These are phyloP conservation scores for Boletus edulis DNA, from an alignment of 768 basidiomycete species.

Conservation along the genomic window DNA sequence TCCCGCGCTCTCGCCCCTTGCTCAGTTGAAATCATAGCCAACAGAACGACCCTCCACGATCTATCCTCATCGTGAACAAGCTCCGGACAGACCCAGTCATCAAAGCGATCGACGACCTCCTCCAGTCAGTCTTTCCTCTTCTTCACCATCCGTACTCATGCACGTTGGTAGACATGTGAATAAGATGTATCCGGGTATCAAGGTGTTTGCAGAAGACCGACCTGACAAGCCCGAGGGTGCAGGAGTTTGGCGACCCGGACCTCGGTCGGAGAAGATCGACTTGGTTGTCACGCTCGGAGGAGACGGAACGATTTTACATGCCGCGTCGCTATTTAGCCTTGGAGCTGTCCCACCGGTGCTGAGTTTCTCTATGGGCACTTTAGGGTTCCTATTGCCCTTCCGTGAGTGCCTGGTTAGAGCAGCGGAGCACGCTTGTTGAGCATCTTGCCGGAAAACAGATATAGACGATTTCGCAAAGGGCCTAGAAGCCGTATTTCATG, in stretches of 20 bases:
- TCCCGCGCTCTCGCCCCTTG: constrained; percentile 2
- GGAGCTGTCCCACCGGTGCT: constrained; percentile 90
- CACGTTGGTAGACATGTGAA: constrained; percentile 49
- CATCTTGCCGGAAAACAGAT: constrained; percentile 45
- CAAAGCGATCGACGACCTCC: constrained; percentile 70
- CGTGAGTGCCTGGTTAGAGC: constrained; percentile 49
- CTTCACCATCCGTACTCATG: not conserved
- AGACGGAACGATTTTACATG: constrained; percentile 93
- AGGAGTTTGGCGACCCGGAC: constrained; percentile 58
- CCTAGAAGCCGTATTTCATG: constrained; percentile 73
- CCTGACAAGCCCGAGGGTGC: constrained; percentile 63
- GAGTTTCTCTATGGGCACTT: constrained; percentile 69
- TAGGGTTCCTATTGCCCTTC: constrained; percentile 92
- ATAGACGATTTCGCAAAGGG: constrained; percentile 85
- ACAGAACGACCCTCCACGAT: constrained; percentile 44
- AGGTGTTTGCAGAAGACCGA: constrained; percentile 66
- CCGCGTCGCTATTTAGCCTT: constrained; percentile 84
- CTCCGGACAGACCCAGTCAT: constrained; percentile 75
- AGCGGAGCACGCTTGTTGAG: not conserved
- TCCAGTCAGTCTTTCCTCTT: constrained; percentile 46
- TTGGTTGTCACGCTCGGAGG: constrained; percentile 91
- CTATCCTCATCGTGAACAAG: constrained; percentile 79
- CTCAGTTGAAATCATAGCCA: constrained; percentile 29
- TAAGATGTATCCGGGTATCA: constrained; percentile 54
- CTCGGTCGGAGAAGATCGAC: constrained; percentile 64